phyloP scores from a whole-genome alignment of 495 filamentous ascomycete species.

The Hyphodiscus hymeniophilus region DNA sequence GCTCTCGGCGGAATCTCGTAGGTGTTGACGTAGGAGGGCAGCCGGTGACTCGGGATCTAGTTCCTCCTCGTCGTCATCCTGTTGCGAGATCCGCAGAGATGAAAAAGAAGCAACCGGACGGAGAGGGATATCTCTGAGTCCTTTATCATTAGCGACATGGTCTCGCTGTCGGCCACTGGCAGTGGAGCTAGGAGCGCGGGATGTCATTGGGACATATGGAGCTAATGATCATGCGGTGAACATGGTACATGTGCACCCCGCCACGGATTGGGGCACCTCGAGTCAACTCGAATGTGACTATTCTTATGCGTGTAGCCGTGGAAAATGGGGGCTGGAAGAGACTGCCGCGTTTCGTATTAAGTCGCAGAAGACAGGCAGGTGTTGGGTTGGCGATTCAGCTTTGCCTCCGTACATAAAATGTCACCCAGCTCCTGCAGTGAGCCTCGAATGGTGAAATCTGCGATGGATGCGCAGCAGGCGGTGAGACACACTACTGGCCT shows the following conservation, averaged over 20 bases:
- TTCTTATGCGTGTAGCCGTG: too few relatives aligned
- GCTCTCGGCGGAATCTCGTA: neutral
- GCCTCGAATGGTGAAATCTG: too few relatives aligned
- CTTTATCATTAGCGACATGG: neutral
- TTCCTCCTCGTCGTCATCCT: slow-evolving; percentile 10
- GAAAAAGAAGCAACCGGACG: slow-evolving; percentile 1
- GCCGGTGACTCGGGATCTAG: slow-evolving; percentile 20
- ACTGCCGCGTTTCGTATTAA: too few relatives aligned
- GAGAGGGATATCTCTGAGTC: slow-evolving; percentile 11
- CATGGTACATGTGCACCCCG: neutral
- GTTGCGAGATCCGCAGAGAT: neutral
- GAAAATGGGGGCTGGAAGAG: too few relatives aligned
- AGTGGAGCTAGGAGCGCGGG: neutral
- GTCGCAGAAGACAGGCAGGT: too few relatives aligned
- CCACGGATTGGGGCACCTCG: too few relatives aligned
- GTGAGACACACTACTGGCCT: neutral
- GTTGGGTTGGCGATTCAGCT: too few relatives aligned
- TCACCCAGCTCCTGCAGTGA: too few relatives aligned
- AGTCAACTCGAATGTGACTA: neutral
- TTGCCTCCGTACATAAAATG: too few relatives aligned
- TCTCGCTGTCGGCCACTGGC: neutral
- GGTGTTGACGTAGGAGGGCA: slow-evolving; percentile 20
- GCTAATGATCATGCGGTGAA: slow-evolving; percentile 2
- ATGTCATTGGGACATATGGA: neutral
- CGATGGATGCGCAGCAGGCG: neutral